Evolutionary conservation across 2,329 filamentous ascomycete species (phyloP), one percentile per base, ranked within the genome.

Genomic region (Sclerotinia borealis): DNA sequence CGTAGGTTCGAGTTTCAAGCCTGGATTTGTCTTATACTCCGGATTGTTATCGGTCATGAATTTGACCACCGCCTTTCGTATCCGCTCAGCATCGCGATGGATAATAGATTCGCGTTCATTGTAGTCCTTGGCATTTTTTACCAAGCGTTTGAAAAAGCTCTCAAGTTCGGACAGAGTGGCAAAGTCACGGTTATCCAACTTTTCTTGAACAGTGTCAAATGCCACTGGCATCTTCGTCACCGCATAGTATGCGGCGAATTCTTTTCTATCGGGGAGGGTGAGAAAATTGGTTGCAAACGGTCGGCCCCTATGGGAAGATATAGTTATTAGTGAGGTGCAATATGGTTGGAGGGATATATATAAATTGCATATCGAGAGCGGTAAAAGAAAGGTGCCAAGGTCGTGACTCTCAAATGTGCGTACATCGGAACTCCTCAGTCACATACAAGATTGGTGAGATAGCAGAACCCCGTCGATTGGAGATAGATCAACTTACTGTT

Each of bases 31-130:
- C 66, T 85, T 84, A 75, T 96, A 96, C 19, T 90, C 91, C 17
- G 92, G 92, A 71, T 96, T 96, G 70, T 88, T 83, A 75, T 90
- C 90, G 63, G 87, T 88, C 92, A 96, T 96, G 75, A 87, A 92
- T 72, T 93, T 93, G 74, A 90, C 93, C 47, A 93, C 82, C 3
- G 91, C 88, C 77, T 96, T 96, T 52, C 92, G 84, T 51, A 96
- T 84, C 55, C 91, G 86, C 76, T 96, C 92, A 10, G 92, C 91
- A 77, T 96, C 92, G 49, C 92, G 88, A 73, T 89, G 93, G 43
- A 89, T 81, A 63, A 85, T 78, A 0, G 90, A 91, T 49, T 83
- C 83, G 69, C 88, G 88, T 65, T 87, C 82, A 72, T 93, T 93
- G 77, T 86, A 95, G 61, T 91, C 87, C 75, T 96, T 96, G 41